These are phyloP conservation scores for Carex littledalei DNA, from an alignment of 176 grass and related monocot genomes.

Conservation along the genomic window DNA sequence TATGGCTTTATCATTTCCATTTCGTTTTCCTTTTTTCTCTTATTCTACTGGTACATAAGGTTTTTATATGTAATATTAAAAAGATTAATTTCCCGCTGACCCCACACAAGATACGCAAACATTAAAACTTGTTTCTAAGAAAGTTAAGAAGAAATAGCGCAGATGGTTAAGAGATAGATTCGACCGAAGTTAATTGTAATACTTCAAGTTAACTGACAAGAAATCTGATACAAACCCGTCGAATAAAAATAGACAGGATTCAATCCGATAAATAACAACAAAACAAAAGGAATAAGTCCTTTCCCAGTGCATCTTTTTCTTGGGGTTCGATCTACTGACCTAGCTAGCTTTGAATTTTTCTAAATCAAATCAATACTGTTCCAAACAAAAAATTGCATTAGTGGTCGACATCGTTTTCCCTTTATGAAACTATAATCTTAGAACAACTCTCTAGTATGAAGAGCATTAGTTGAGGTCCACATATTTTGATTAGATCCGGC, in stretches of 20 bases:
- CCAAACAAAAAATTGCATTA: conserved; percentile 22
- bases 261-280: not conserved
- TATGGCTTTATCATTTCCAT: not conserved
- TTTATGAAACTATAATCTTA: conserved; percentile 7
- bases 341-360: conserved; percentile 9
- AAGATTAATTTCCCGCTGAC: not conserved
- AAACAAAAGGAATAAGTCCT: conserved; percentile 1
- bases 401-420: conserved; percentile 10
- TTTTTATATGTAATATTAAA: not conserved
- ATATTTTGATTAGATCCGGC: conserved; percentile 14
- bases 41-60: not conserved
- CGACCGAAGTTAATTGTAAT: not conserved
- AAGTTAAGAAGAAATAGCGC: not conserved
- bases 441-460: conserved; percentile 26
- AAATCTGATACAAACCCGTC: conserved; percentile 9
- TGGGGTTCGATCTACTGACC: not conserved
- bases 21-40: not conserved
- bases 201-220: conserved; percentile 8
- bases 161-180: not conserved
- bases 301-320: not conserved
- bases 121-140: not conserved
- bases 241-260: conserved; percentile 22
- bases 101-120: not conserved
- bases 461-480: conserved; percentile 8
- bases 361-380: conserved; percentile 23